Evolutionary conservation across 768 basidiomycete species (phyloP).

Genomic region (Rhizopogon vesiculosus): DNA sequence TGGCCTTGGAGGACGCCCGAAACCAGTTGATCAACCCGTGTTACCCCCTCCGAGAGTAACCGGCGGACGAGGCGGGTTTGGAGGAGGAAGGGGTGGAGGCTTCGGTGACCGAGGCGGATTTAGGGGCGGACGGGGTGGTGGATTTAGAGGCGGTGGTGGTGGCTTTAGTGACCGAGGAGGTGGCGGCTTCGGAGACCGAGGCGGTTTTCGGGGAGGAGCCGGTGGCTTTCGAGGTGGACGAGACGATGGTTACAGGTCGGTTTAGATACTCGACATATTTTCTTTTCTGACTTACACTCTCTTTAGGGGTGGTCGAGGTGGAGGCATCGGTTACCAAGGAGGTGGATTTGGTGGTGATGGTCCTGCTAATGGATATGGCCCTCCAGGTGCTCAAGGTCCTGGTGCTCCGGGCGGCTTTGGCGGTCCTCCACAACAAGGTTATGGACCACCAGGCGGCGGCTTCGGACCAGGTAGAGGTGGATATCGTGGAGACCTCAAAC

Average conservation of each 20-base stretch:
- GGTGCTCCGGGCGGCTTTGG: constrained; percentile 42
- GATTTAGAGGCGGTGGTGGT: constrained; percentile 31
- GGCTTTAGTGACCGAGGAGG: constrained; percentile 32
- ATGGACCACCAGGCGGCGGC: constrained; percentile 43
- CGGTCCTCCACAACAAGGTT: constrained; percentile 28
- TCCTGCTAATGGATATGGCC: constrained; percentile 50
- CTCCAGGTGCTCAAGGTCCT: constrained; percentile 35
- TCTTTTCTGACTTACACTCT: constrained; percentile 13
- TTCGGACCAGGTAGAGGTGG: constrained; percentile 47
- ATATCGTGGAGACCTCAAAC: constrained; percentile 71
- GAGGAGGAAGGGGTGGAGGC: constrained; percentile 26
- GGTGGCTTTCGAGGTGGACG: constrained; percentile 40
- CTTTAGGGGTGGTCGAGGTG: constrained; percentile 58
- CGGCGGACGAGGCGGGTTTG: constrained; percentile 35
- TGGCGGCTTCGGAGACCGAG: constrained; percentile 30
- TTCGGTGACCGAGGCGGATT: constrained; percentile 32
- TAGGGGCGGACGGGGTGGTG: constrained; percentile 33
- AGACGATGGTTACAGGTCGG: constrained; percentile 50
- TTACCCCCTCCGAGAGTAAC: constrained; percentile 27
- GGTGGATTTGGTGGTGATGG: constrained; percentile 55
- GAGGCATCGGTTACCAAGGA: constrained; percentile 67
- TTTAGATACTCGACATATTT: background rate
- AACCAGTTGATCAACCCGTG: constrained; percentile 51
- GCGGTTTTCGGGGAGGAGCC: constrained; percentile 37
- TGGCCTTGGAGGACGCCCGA: constrained; percentile 98